Conservation (phyloP, 192 early-diverging fungal species). For the Dissophora ornata region DNA sequence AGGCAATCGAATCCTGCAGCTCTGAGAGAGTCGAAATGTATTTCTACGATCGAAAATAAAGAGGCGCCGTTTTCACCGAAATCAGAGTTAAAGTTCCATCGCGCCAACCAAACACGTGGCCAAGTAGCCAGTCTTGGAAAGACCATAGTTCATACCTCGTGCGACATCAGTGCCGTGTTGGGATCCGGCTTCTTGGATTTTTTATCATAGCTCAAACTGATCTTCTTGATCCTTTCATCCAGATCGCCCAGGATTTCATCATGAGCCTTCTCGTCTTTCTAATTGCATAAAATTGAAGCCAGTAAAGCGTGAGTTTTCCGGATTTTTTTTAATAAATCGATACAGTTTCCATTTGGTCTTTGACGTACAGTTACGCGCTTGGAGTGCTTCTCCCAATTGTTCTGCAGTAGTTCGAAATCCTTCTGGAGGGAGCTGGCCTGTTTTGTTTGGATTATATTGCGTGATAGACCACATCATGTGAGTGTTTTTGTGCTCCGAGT, state of each 20-base stretch:
- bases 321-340: background rate
- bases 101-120: too few species aligned
- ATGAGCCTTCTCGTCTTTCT: slow-evolving; percentile 59
- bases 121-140: too few species aligned
- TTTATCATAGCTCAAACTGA: slow-evolving; percentile 55
- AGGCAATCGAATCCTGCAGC: slow-evolving; percentile 45
- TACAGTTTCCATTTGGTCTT: background rate
- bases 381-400: slow-evolving; percentile 56
- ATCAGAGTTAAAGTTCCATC: too few species aligned
- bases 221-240: slow-evolving; percentile 55
- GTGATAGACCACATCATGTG: too few species aligned
- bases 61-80: background rate
- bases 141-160: slow-evolving; percentile 50
- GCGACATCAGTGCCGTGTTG: slow-evolving; percentile 47
- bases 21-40: slow-evolving; percentile 51
- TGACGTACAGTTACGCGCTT: slow-evolving; percentile 52
- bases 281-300: too few species aligned
- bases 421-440: slow-evolving; percentile 57
- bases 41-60: slow-evolving; percentile 31
- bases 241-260: slow-evolving; percentile 52
- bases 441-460: too few species aligned
- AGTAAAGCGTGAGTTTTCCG: too few species aligned
- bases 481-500: too few species aligned
- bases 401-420: slow-evolving; percentile 53
- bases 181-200: slow-evolving; percentile 55